A percentile compares a stretch with the other conserved stretches of the same genome.
Conservation (phyloP, 768 basidiomycete genomes). For the Tricholoma saponaceum region DNA sequence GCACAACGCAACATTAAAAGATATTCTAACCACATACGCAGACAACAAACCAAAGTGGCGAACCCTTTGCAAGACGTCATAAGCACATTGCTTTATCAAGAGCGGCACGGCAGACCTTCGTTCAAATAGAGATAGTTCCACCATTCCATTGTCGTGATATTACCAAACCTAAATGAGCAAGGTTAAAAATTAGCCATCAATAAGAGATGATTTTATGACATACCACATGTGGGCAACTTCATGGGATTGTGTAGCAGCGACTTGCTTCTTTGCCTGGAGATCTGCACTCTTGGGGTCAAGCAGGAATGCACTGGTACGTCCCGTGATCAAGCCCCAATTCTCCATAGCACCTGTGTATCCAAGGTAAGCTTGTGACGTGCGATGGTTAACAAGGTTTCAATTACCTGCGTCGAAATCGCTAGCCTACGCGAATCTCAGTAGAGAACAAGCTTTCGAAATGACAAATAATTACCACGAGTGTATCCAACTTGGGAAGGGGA, state of each 20-base stretch:
- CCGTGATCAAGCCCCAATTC: conserved; percentile 92
- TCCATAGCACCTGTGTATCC: conserved; percentile 71
- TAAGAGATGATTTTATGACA: neutral
- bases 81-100: neutral
- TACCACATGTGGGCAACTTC: conserved; percentile 86
- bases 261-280: conserved; percentile 70
- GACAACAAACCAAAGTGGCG: conserved; percentile 64
- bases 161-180: conserved; percentile 65
- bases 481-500: conserved; percentile 93
- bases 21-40: neutral
- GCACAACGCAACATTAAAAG: conserved; percentile 5
- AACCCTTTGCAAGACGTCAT: conserved; percentile 48
- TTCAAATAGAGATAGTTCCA: conserved; percentile 85
- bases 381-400: neutral
- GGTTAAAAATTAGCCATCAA: neutral
- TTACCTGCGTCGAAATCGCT: conserved; percentile 84
- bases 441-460: conserved; percentile 1
- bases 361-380: neutral
- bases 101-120: conserved; percentile 47
- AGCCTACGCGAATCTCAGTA: conserved; percentile 35
- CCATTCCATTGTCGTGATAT: conserved; percentile 93
- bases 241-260: conserved; percentile 77
- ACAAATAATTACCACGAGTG: conserved; percentile 60
- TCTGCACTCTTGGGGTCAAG: conserved; percentile 75
- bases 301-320: conserved; percentile 76